These are phyloP conservation scores for Flaveria linearis DNA, from an alignment of 129 eudicot species.

Conservation along the genomic window DNA sequence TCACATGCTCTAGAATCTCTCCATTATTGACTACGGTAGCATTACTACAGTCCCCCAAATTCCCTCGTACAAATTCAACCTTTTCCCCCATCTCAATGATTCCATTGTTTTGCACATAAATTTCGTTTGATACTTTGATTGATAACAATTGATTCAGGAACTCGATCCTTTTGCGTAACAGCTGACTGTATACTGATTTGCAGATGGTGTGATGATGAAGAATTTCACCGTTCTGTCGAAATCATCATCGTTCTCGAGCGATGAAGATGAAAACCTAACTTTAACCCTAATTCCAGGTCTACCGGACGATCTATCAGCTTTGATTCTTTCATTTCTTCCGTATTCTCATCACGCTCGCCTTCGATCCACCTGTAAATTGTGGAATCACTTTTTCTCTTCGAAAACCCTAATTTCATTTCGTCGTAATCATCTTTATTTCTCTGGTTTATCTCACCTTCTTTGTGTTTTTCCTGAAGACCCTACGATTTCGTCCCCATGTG, in stretches of 20 bases:
- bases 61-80: conserved; percentile 5
- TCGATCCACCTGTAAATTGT: conserved; percentile 60
- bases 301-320: conserved; percentile 70
- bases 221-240: conserved; percentile 17
- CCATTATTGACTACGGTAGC: conserved; percentile 2
- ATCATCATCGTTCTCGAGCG: conserved; percentile 21
- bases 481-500: conserved; percentile 54
- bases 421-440: conserved; percentile 28
- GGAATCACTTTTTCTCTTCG: conserved; percentile 66
- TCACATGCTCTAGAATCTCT: neutral
- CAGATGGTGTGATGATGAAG: conserved; percentile 30
- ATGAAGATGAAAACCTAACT: conserved; percentile 36
- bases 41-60: neutral
- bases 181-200: neutral
- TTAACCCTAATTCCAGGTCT: conserved; percentile 78
- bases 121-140: neutral
- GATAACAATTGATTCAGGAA: conserved; percentile 3
- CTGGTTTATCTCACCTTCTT: conserved; percentile 54
- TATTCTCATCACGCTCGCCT: conserved; percentile 66
- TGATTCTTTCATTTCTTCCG: conserved; percentile 66
- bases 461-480: conserved; percentile 89
- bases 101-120: neutral
- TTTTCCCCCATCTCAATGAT: neutral
- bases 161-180: conserved; percentile 10
- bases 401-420: conserved; percentile 55